Conservation (phyloP, 768 basidiomycete species). For the Tricholoma flavovirens region DNA sequence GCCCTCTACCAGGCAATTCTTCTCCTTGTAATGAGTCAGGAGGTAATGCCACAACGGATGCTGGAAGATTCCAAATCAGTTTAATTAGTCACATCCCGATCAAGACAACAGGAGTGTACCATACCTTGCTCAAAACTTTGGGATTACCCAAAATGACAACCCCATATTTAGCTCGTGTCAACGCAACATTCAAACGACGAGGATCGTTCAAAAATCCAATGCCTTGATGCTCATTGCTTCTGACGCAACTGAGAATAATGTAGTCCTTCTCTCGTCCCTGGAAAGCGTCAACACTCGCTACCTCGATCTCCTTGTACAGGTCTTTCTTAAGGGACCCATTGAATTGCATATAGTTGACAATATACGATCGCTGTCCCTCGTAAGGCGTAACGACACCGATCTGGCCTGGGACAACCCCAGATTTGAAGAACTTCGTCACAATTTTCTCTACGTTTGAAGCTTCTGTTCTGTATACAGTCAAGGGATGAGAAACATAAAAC, state of each 20-base stretch:
- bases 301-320: conserved; percentile 98
- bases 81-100: neutral
- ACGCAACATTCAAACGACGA: conserved; percentile 89
- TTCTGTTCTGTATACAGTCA: conserved; percentile 64
- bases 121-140: conserved; percentile 96
- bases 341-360: conserved; percentile 99
- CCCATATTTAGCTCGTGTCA: conserved; percentile 97
- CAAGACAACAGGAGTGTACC: conserved; percentile 13
- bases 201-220: conserved; percentile 99
- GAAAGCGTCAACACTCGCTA: conserved; percentile 98
- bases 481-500: neutral
- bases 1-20: conserved; percentile 88
- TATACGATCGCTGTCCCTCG: conserved; percentile 96
- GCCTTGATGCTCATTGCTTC: conserved; percentile 99
- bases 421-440: conserved; percentile 99
- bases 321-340: conserved; percentile 99
- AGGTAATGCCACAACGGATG: conserved; percentile 99
- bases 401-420: conserved; percentile 90
- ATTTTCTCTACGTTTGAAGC: conserved; percentile 99
- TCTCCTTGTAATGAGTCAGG: conserved; percentile 98
- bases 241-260: conserved; percentile 94
- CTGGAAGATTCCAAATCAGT: conserved; percentile 36
- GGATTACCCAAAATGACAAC: conserved; percentile 99
- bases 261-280: conserved; percentile 99
- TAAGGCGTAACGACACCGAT: conserved; percentile 99